Percentiles rank a stretch among this genome's conserved stretches.
phyloP scores from a whole-genome alignment of 2,329 filamentous ascomycete genomes.

The Arthrinium puccinioides region DNA sequence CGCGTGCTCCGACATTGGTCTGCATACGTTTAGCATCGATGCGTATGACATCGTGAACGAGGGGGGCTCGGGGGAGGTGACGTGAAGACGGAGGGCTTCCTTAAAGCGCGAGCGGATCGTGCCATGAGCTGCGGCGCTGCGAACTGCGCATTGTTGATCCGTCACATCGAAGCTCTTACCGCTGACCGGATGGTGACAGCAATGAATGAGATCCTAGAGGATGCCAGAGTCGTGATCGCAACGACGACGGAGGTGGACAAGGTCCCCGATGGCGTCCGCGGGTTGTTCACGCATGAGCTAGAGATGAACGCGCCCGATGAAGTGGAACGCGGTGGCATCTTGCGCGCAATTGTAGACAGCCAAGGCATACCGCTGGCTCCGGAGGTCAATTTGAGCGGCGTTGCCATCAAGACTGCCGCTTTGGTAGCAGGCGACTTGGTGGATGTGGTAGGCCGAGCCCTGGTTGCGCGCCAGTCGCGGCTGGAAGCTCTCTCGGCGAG shows the following conservation, averaged over 20 bases:
- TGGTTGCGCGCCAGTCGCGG: slow-evolving; percentile 68
- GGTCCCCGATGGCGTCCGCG: slow-evolving; percentile 80
- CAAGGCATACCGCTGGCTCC: slow-evolving; percentile 70
- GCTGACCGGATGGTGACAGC: slow-evolving; percentile 84
- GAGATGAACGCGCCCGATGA: slow-evolving; percentile 93
- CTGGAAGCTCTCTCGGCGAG: slow-evolving; percentile 63
- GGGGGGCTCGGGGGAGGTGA: slow-evolving; percentile 77
- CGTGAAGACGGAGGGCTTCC: slow-evolving; percentile 86
- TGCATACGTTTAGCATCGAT: slow-evolving; percentile 85
- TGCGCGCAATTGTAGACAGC: slow-evolving; percentile 71
- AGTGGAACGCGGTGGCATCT: slow-evolving; percentile 79
- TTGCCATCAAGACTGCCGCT: slow-evolving; percentile 92
- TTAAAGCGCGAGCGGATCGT: slow-evolving; percentile 80
- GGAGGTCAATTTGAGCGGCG: slow-evolving; percentile 73
- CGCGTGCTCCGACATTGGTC: slow-evolving; percentile 80
- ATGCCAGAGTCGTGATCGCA: slow-evolving; percentile 76
- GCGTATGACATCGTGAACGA: slow-evolving; percentile 94
- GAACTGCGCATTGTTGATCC: slow-evolving; percentile 76
- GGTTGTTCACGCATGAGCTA: slow-evolving; percentile 90
- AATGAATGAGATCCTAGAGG: slow-evolving; percentile 75
- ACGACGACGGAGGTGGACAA: slow-evolving; percentile 96
- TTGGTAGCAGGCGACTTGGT: slow-evolving; percentile 90
- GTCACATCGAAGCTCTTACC: slow-evolving; percentile 83
- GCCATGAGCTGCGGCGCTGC: slow-evolving; percentile 82
- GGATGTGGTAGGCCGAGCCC: slow-evolving; percentile 86